Percentiles rank a stretch among this genome's conserved stretches.
phyloP scores from a whole-genome alignment of 2,329 filamentous ascomycete species.

The Phyllosticta capitalensis region DNA sequence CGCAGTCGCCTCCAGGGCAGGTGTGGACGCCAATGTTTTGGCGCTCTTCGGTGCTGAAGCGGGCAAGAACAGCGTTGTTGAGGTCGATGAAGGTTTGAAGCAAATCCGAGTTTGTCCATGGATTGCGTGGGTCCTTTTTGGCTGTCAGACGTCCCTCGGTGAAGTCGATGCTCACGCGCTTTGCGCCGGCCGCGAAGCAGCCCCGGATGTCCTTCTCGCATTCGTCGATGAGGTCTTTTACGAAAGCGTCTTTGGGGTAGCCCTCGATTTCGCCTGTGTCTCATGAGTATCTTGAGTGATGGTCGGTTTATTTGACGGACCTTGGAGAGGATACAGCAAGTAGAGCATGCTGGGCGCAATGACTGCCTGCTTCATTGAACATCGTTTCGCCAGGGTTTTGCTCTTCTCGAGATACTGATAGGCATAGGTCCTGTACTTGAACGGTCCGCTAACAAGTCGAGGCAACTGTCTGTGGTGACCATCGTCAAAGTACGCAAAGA shows the following conservation, averaged over 20 bases:
- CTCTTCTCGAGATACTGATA: constrained; percentile 22
- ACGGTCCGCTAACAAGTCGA: constrained; percentile 19
- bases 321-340: constrained; percentile 23
- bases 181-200: constrained; percentile 24
- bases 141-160: constrained; percentile 23
- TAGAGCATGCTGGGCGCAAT: constrained; percentile 28
- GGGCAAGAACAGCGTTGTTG: constrained; percentile 19
- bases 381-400: constrained; percentile 16
- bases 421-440: constrained; percentile 24
- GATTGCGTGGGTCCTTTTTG: constrained; percentile 24
- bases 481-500: constrained; percentile 26
- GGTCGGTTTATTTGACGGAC: neutral
- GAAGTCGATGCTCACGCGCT: constrained; percentile 25
- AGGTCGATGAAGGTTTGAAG: constrained; percentile 24
- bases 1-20: constrained; percentile 27
- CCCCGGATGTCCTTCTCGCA: constrained; percentile 27
- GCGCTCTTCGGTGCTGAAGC: constrained; percentile 20
- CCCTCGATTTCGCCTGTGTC: constrained; percentile 17
- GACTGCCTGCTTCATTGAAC: constrained; percentile 22
- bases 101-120: constrained; percentile 22
- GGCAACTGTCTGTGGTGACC: constrained; percentile 23
- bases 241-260: constrained; percentile 21
- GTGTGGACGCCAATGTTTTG: constrained; percentile 26
- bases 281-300: neutral
- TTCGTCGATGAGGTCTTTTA: constrained; percentile 23